Conservation (phyloP, 192 early-diverging fungal genomes). For the Rhizophagus sp. region DNA sequence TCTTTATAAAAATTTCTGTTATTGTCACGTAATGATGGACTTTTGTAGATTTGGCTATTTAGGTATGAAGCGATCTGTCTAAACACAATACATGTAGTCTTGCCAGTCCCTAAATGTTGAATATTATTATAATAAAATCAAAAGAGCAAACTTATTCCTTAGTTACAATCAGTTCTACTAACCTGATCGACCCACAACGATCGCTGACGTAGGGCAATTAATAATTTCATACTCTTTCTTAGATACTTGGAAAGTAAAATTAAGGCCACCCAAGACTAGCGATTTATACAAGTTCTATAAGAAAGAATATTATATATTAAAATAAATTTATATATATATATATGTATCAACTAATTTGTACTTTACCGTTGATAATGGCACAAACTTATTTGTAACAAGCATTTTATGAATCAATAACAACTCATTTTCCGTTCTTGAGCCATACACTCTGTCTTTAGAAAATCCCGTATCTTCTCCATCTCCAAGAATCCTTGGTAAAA, state of each 20-base stretch:
- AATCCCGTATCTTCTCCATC: neutral
- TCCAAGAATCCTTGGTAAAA: slow-evolving; percentile 3
- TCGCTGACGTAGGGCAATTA: slow-evolving; percentile 12
- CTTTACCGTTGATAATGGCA: slow-evolving; percentile 28
- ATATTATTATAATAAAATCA: too few species aligned
- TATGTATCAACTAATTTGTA: too few species aligned
- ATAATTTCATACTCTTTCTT: slow-evolving; percentile 23
- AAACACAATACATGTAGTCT: slow-evolving; percentile 18
- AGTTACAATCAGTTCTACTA: neutral
- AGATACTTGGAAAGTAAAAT: slow-evolving; percentile 24
- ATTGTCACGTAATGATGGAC: neutral
- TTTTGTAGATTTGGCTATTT: neutral
- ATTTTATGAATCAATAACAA: slow-evolving; percentile 17
- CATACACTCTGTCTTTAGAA: neutral
- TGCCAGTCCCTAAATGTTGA: slow-evolving; percentile 10
- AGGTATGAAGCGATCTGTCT: slow-evolving; percentile 2
- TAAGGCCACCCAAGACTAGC: neutral
- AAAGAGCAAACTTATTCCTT: neutral
- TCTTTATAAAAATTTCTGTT: neutral
- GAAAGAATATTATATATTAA: neutral
- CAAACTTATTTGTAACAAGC: slow-evolving; percentile 23
- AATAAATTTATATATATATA: too few species aligned
- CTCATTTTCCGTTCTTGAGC: slow-evolving; percentile 8
- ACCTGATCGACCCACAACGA: slow-evolving; percentile 27
- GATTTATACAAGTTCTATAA: slow-evolving; percentile 23